Base-by-base conservation (phyloP, 768 basidiomycete species). In the Boletus subcaerulescens region DNA sequence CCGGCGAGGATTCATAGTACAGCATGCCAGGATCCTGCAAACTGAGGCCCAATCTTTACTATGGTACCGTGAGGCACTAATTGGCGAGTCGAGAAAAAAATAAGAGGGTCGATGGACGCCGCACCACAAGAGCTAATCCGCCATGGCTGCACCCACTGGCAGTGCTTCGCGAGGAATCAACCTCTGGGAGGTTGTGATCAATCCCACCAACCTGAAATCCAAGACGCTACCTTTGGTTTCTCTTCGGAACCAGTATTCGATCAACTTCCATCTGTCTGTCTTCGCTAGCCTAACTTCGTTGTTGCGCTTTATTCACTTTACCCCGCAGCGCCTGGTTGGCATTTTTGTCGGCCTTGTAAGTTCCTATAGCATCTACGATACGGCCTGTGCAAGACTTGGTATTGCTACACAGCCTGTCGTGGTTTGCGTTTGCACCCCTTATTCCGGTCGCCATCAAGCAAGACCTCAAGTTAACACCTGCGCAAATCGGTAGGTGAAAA, bases 371-470 rank as follows among this genome's bases (percentile, higher is more conserved):
- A 1, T 20, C 18, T 33, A 9, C 33, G 48, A 50, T 20, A 3
- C 5, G 41, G 13, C 33, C 48, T 7, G 33, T 55, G 29, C 44
- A 32, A 22, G 38, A 22, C 24, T 36, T 26, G 32, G 14, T 35
- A 20, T 40, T 18, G 11, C 1, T 14, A 15, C 31, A 13, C 48
- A 74, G 73, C 42, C 49, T 74, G 26, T 72, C 73, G 1, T 79
- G 82, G 84, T 84, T 84, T 55, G 82, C 83, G 1, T 84, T 85
- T 60, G 73, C 82, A n/a, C 83, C 83, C 0, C 76, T 85, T 15
- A 76, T 82, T 32, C 80, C 82, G 0, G 78, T 80, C 8, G 80
- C 75, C 29, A 83, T 85, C 68, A 77, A 76, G 57, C 60, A 64
- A 24, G 83, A 85, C 66, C 73, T 85, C 54, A 66, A 76, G 2